These are phyloP conservation scores for Seiridium unicorne DNA, from an alignment of 2,329 filamentous ascomycete species.

Conservation along the genomic window DNA sequence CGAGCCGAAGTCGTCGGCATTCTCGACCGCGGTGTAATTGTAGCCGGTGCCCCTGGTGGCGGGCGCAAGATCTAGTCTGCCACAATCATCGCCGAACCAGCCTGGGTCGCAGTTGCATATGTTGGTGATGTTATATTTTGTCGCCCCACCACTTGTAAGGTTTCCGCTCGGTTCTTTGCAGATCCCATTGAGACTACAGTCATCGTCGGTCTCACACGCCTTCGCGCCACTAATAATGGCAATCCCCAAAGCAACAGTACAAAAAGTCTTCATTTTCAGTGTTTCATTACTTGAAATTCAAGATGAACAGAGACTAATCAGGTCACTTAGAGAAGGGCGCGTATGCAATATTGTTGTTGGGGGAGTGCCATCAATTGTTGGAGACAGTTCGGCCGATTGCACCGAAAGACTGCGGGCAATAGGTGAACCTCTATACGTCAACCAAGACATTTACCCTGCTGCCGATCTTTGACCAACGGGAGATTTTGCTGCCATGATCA, in stretches of 20 bases:
- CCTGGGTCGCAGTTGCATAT: constrained; percentile 35
- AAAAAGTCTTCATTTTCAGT: background rate
- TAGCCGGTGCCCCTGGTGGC: constrained; percentile 40
- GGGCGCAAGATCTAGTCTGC: constrained; percentile 41
- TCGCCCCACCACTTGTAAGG: background rate
- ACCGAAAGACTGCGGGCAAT: background rate
- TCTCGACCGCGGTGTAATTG: constrained; percentile 35
- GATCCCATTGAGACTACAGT: constrained; percentile 39
- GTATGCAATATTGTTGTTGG: background rate
- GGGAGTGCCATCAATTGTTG: background rate
- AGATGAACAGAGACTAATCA: too few species aligned
- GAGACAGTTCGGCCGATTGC: background rate
- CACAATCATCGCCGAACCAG: constrained; percentile 42
- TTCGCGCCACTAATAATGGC: background rate
- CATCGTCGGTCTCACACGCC: constrained; percentile 2
- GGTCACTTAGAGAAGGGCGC: too few species aligned
- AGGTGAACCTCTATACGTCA: too few species aligned
- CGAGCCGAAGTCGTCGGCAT: constrained; percentile 22
- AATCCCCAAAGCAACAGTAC: background rate
- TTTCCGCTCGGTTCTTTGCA: constrained; percentile 16
- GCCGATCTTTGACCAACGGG: too few species aligned
- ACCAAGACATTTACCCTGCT: too few species aligned
- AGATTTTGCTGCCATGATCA: too few species aligned
- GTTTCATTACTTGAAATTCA: background rate
- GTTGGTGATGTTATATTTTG: background rate